Evolutionary conservation across 768 basidiomycete genomes (phyloP), one percentile per base, ranked within the genome.

Genomic region (Leccinum variicolor): DNA sequence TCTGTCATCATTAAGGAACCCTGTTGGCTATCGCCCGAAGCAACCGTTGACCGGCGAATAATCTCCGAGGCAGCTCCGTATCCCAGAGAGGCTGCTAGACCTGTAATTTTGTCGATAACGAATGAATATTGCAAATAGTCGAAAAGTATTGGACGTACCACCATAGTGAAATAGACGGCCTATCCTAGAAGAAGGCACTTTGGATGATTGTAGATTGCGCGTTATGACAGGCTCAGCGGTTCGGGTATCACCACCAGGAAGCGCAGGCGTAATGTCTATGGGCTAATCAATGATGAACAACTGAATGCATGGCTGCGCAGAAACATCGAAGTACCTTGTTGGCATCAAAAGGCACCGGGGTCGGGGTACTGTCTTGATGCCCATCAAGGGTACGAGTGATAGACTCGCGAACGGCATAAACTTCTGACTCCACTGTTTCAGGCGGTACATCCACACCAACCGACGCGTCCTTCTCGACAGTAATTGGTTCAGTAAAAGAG

Each of bases 161-260:
- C 96, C 96, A 58, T 98, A 98, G 64, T 98, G 96, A 63, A 98
- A 91, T 8, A 98, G 68, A 15, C 95, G 81, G 4, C 93, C 95
- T 9, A 98, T 78, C 11, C 88, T 81, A 0, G 94, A 96, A 0
- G 93, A 91, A 15, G 96, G 96, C 0, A 98, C 94, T 69, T 83
- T 91, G 5, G 94, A 96, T 0, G 93, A 85, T 66, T 86, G 85
- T 2, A 92, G 73, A 19, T 79, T 79, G 13, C 84, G 81, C 3
- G 64, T 45, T 19, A 14, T 50, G 7, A 34, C 28, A 17, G 53
- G 52, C 39, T 57, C 51, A 10, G 33, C 14, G 13, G 26, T 21
- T 50, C 25, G 25, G 1, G 56, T 8, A 19, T 55, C 56, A 10
- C 36, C 28, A 36, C 51, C 17, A 34, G 59, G 48, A 28, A 49